These are phyloP conservation scores for Cyclospora cayetanensis DNA, from an alignment of 169 alveolate genomes.

Conservation along the genomic window DNA sequence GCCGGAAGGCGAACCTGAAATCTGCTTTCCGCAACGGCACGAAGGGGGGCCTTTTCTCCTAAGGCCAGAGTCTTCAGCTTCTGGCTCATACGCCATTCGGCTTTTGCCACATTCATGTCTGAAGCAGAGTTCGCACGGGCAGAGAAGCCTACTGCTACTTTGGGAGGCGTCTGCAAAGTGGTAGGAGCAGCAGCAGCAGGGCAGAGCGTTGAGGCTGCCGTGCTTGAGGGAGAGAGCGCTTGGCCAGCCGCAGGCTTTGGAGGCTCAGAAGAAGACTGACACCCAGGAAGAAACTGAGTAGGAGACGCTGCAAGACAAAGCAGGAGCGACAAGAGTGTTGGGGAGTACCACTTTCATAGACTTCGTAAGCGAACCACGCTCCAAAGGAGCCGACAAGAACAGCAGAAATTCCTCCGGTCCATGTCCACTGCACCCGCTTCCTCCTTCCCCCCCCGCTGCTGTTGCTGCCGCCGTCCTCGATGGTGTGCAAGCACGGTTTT, in stretches of 20 bases:
- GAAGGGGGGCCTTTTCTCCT: background rate
- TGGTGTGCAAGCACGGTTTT: no score
- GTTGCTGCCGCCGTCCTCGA: no score
- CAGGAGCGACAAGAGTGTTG: background rate
- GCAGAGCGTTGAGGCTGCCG: background rate
- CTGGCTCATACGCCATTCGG: background rate
- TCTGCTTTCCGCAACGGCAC: background rate
- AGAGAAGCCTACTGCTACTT: background rate
- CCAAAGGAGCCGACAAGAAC: background rate
- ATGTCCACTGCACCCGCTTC: background rate
- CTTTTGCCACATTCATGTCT: background rate
- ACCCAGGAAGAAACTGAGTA: background rate
- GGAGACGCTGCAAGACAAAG: background rate
- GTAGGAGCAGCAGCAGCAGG: slow-evolving; percentile 20
- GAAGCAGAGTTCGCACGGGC: background rate
- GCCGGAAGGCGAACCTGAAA: background rate
- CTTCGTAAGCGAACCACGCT: background rate
- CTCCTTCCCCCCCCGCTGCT: no score
- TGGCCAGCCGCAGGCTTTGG: no score
- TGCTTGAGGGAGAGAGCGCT: background rate
- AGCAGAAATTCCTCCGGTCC: background rate
- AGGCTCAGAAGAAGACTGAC: background rate
- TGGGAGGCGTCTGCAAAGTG: background rate
- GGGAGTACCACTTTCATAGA: background rate
- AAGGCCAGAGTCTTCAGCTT: background rate